Percentiles rank a stretch among this genome's conserved stretches.
phyloP scores from a whole-genome alignment of 1,284 basidiomycete species.

The Flammula alnicola region DNA sequence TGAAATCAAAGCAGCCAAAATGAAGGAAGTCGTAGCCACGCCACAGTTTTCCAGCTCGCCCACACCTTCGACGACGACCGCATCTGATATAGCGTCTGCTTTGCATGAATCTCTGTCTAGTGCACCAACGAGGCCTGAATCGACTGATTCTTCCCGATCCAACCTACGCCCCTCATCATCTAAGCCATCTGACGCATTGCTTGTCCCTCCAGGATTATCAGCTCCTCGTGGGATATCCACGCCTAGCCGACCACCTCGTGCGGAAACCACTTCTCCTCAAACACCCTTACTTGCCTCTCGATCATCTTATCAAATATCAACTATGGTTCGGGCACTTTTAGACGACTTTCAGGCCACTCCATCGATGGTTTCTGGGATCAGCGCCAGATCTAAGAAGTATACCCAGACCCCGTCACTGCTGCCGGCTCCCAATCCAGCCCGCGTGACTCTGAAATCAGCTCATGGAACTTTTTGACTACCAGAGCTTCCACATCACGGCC shows the following conservation, averaged over 20 bases:
- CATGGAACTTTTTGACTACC: too few relatives aligned
- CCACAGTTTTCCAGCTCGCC: slow-evolving; percentile 24
- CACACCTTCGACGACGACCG: slow-evolving; percentile 38
- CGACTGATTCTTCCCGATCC: slow-evolving; percentile 46
- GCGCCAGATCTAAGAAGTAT: too few relatives aligned
- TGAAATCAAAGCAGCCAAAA: slow-evolving; percentile 20
- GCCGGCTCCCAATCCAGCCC: too few relatives aligned
- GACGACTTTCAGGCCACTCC: slow-evolving; percentile 83
- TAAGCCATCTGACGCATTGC: slow-evolving; percentile 13
- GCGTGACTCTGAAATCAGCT: too few relatives aligned
- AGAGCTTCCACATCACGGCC: too few relatives aligned
- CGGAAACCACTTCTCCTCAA: slow-evolving; percentile 57
- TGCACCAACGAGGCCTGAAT: slow-evolving; percentile 50
- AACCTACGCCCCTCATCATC: slow-evolving; percentile 35
- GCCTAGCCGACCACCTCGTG: slow-evolving; percentile 52
- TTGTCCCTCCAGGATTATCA: slow-evolving; percentile 29
- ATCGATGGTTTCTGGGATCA: too few relatives aligned
- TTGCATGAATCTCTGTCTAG: slow-evolving; percentile 42
- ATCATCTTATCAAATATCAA: slow-evolving; percentile 85
- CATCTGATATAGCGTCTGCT: slow-evolving; percentile 42
- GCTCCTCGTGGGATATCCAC: slow-evolving; percentile 54
- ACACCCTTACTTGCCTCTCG: slow-evolving; percentile 59
- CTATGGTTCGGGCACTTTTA: slow-evolving; percentile 79
- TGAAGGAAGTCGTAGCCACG: slow-evolving; percentile 23
- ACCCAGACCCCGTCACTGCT: too few relatives aligned